These are phyloP conservation scores for Hura crepitans DNA, from an alignment of 441 rosid species.

Conservation along the genomic window DNA sequence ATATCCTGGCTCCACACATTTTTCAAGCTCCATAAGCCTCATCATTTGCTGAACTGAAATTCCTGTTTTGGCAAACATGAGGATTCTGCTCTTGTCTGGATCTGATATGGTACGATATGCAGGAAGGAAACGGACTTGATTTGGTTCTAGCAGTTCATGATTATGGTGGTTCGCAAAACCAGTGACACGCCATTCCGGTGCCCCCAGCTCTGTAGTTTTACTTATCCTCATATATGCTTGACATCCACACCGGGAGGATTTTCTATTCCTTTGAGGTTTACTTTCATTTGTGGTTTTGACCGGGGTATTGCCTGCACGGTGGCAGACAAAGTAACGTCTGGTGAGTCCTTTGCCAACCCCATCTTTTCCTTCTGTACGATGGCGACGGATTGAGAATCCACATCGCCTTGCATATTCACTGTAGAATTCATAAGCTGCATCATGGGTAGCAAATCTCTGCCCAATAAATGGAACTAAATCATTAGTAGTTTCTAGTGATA, in stretches of 20 bases:
- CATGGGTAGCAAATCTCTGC: constrained; percentile 80
- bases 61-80: constrained; percentile 95
- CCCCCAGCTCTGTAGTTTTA: constrained; percentile 66
- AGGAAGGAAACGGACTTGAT: constrained; percentile 94
- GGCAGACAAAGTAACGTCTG: constrained; percentile 93
- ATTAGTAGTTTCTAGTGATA: constrained; percentile 57
- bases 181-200: constrained; percentile 87
- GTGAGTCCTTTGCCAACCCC: constrained; percentile 97
- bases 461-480: constrained; percentile 76
- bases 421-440: constrained; percentile 86
- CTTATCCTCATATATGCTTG: constrained; percentile 86
- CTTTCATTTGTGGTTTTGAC: constrained; percentile 54
- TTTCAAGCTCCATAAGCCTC: constrained; percentile 97
- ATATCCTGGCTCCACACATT: constrained; percentile 89
- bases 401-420: constrained; percentile 77
- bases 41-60: constrained; percentile 97
- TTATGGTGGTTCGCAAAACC: constrained; percentile 89
- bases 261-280: constrained; percentile 86
- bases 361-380: constrained; percentile 95
- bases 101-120: constrained; percentile 95
- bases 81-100: constrained; percentile 77
- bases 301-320: constrained; percentile 98
- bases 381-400: constrained; percentile 92
- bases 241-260: constrained; percentile 92
- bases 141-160: constrained; percentile 84